These are phyloP conservation scores for Tylopilus rubrobrunneus DNA, from an alignment of 768 basidiomycete genomes.

Conservation along the genomic window DNA sequence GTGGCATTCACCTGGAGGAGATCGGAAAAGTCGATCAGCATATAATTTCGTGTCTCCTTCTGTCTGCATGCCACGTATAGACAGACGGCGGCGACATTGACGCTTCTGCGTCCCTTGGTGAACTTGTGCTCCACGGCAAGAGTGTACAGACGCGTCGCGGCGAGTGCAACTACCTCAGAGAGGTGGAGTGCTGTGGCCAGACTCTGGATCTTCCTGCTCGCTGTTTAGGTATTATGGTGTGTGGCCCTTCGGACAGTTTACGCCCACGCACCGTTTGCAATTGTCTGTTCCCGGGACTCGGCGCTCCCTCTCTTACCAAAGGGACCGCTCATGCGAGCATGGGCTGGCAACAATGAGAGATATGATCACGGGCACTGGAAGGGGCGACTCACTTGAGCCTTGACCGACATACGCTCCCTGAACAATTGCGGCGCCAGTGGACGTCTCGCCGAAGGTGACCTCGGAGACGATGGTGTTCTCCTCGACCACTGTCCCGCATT, in stretches of 20 bases:
- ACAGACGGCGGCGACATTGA: slow-evolving; percentile 94
- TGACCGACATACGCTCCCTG: slow-evolving; percentile 91
- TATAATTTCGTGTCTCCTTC: slow-evolving; percentile 86
- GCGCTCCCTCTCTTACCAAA: slow-evolving; percentile 74
- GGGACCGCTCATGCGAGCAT: slow-evolving; percentile 77
- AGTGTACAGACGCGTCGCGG: slow-evolving; percentile 85
- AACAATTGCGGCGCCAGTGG: slow-evolving; percentile 90
- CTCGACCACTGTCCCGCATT: slow-evolving; percentile 87
- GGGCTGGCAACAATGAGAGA: slow-evolving; percentile 44
- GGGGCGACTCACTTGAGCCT: slow-evolving; percentile 70
- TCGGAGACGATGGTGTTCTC: slow-evolving; percentile 94
- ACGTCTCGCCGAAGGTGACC: slow-evolving; percentile 92
- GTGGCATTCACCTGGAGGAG: slow-evolving; percentile 64
- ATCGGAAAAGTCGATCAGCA: slow-evolving; percentile 99
- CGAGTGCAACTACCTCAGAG: slow-evolving; percentile 74
- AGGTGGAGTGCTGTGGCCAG: slow-evolving; percentile 76
- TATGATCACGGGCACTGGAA: neutral
- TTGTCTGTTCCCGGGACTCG: slow-evolving; percentile 88
- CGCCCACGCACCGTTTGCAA: slow-evolving; percentile 68
- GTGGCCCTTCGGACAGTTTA: neutral
- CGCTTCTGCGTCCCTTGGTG: slow-evolving; percentile 85
- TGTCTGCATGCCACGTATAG: slow-evolving; percentile 91
- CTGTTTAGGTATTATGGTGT: slow-evolving; percentile 35
- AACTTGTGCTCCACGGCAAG: slow-evolving; percentile 94
- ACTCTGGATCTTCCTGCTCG: slow-evolving; percentile 77